Conservation (phyloP, 108 stramenopile species). For the Cyclostephanos invisitatus region DNA sequence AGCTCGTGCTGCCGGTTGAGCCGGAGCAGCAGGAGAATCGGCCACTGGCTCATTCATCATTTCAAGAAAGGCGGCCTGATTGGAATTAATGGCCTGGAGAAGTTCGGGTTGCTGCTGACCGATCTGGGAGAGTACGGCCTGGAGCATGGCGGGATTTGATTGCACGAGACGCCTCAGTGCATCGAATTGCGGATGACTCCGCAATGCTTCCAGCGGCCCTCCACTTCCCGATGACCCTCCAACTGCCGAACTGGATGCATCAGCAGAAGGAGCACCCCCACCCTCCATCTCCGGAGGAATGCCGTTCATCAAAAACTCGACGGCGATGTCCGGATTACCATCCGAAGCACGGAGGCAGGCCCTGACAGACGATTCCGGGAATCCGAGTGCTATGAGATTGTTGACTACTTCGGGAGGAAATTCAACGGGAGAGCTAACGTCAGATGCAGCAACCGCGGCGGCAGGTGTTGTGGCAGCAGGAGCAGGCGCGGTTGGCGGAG, state of each 20-base stretch:
- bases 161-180: constrained; percentile 90
- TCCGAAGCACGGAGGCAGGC: constrained; percentile 93
- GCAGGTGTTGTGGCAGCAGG: constrained; percentile 44
- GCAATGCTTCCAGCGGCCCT: constrained; percentile 75
- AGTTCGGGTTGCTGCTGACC: constrained; percentile 93
- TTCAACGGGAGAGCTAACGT: constrained; percentile 46
- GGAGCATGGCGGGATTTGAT: constrained; percentile 88
- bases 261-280: constrained; percentile 36
- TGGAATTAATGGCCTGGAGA: constrained; percentile 88
- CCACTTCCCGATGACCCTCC: constrained; percentile 9
- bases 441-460: constrained; percentile 38
- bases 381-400: constrained; percentile 84
- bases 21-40: constrained; percentile 50
- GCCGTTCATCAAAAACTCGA: constrained; percentile 97
- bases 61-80: constrained; percentile 91
- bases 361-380: constrained; percentile 79
- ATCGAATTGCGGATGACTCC: constrained; percentile 95
- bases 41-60: constrained; percentile 98
- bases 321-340: constrained; percentile 94
- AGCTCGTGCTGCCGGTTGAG: constrained; percentile 39
- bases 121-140: constrained; percentile 87
- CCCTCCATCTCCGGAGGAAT: constrained; percentile 77
- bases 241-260: constrained; percentile 25
- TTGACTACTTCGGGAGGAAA: constrained; percentile 68
- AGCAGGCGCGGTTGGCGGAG: constrained; percentile 38